phyloP scores from a whole-genome alignment of 768 basidiomycete genomes.

The Termitomyces bulborhizus region DNA sequence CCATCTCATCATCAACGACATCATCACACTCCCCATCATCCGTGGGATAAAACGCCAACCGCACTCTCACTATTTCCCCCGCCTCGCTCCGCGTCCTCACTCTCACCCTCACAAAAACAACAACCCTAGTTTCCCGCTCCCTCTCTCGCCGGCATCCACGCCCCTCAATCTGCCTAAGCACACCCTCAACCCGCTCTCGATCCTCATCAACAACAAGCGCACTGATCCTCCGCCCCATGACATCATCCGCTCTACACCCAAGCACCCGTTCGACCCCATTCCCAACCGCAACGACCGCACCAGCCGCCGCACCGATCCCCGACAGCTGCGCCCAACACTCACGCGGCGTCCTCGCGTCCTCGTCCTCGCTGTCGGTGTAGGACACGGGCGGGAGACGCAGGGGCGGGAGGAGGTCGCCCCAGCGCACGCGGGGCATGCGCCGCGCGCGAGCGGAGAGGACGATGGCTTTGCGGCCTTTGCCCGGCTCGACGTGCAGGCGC shows the following conservation, averaged over 20 bases:
- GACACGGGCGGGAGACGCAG: constrained; percentile 13
- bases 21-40: background rate
- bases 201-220: constrained; percentile 5
- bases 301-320: constrained; percentile 20
- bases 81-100: constrained; percentile 16
- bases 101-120: constrained; percentile 10
- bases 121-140: constrained; percentile 10
- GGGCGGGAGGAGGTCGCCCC: constrained; percentile 44
- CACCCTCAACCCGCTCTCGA: constrained; percentile 30
- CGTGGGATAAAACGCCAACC: constrained; percentile 26
- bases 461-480: constrained; percentile 92
- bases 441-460: constrained; percentile 79
- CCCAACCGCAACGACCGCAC: constrained; percentile 47
- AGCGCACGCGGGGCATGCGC: constrained; percentile 55
- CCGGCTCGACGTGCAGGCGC: constrained; percentile 83
- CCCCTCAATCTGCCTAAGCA: constrained; percentile 14
- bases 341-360: too few species aligned
- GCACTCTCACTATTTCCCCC: constrained; percentile 16
- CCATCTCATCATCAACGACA: constrained; percentile 1
- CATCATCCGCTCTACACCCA: constrained; percentile 51
- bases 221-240: constrained; percentile 34
- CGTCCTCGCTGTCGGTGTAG: too few species aligned
- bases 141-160: constrained; percentile 6
- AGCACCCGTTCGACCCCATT: constrained; percentile 54
- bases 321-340: constrained; percentile 54